Evolutionary conservation across 2,329 filamentous ascomycete genomes (phyloP).

Genomic region (Monilinia polystroma): DNA sequence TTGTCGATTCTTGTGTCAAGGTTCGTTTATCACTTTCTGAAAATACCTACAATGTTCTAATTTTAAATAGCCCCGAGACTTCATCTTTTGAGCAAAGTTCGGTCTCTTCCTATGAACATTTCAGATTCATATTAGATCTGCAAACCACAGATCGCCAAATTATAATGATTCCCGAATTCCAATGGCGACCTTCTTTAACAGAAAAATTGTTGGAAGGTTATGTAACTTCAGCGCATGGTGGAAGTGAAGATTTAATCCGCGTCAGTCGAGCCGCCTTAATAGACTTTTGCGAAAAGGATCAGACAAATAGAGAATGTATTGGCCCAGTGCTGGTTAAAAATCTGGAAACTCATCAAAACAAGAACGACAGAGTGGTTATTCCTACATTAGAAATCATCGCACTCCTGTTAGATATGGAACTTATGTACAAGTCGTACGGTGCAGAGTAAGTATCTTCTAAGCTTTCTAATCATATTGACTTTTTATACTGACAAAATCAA

Average conservation of each 20-base stretch:
- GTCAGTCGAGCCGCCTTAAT: conserved; percentile 65
- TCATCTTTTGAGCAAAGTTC: conserved; percentile 11
- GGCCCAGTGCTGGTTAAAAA: conserved; percentile 52
- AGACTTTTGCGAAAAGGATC: conserved; percentile 46
- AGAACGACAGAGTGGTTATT: conserved; percentile 66
- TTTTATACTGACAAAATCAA: background rate
- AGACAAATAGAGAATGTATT: conserved; percentile 43
- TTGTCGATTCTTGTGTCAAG: conserved; percentile 40
- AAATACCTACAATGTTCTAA: background rate
- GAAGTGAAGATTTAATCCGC: conserved; percentile 72
- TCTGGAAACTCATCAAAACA: conserved; percentile 52
- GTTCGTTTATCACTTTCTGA: background rate
- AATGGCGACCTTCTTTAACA: conserved; percentile 35
- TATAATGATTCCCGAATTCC: conserved; percentile 24
- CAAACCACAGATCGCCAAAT: conserved; percentile 23
- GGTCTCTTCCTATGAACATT: conserved; percentile 28
- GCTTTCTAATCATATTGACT: background rate
- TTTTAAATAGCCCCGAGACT: background rate
- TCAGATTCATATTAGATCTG: conserved; percentile 30
- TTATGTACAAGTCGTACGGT: background rate
- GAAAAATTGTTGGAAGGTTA: conserved; percentile 61
- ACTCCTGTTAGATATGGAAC: conserved; percentile 65
- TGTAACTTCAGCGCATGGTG: conserved; percentile 73
- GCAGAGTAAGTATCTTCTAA: background rate
- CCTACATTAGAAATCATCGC: conserved; percentile 74